Evolutionary conservation across 2,329 filamentous ascomycete genomes (phyloP), one percentile per base, ranked within the genome.

Genomic region (Pseudocercospora musae): DNA sequence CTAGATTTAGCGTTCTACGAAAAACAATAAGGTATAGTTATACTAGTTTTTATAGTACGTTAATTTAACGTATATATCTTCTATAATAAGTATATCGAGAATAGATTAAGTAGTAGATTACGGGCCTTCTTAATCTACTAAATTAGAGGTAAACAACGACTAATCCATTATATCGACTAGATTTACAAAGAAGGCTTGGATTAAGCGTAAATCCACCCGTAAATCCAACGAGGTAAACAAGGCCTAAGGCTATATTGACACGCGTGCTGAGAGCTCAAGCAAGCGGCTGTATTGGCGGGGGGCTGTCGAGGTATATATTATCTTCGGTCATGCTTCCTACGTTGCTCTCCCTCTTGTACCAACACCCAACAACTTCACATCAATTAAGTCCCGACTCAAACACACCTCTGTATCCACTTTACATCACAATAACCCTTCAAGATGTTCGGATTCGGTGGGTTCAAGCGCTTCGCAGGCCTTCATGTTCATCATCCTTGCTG

Each of bases 231-330:
- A n/a, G n/a, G n/a, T n/a, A n/a, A n/a, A n/a, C n/a, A n/a, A n/a
- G n/a, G n/a, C n/a, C n/a, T n/a, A n/a, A n/a, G n/a, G n/a, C n/a
- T n/a, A n/a, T n/a, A 37, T 37, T 40, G 25, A 60, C 25, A 37
- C 58, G 31, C 60, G 27, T 49, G 44, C 60, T 57, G 44, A 15
- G 37, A 60, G 60, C 54, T 46, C 54, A 48, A 55, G 54, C 57
- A 48, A 58, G 44, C 46, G 40, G 20, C 21, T 57, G 60, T 31
- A 50, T 54, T 61, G 58, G 40, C 44, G 57, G 60, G 60, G 59
- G 57, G 25, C 52, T 59, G 31, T 20, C 50, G 58, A 53, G 57
- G 60, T 67, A 67, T 68, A 66, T 66, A 68, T 59, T 57, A 4
- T 53, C 31, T 56, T 50, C 25, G 11, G 27, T 37, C 50, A 42